A percentile compares a stretch with the other conserved stretches of the same genome.
These are phyloP conservation scores for Cytospora mali DNA, from an alignment of 2,329 filamentous ascomycete species.

Conservation along the genomic window DNA sequence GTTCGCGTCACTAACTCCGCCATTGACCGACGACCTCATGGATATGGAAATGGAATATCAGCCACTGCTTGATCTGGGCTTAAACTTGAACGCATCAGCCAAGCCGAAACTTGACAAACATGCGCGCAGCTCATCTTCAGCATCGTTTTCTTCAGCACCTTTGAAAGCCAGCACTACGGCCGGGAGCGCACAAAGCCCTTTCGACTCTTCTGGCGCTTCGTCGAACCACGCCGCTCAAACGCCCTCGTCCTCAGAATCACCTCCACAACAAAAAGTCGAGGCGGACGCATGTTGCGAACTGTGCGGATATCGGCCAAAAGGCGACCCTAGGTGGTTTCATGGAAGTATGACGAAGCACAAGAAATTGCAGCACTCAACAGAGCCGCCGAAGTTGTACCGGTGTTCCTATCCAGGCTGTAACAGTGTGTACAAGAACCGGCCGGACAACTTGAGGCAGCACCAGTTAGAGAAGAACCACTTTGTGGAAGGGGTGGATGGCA, in stretches of 20 bases:
- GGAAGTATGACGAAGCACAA: constrained; percentile 62
- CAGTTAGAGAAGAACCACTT: constrained; percentile 60
- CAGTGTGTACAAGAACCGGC: constrained; percentile 58
- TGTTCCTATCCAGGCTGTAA: constrained; percentile 57
- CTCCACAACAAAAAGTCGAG: constrained; percentile 41
- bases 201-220: constrained; percentile 1
- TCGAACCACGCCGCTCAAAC: constrained; percentile 6
- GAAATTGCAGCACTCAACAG: constrained; percentile 54
- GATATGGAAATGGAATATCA: constrained; percentile 17
- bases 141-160: constrained; percentile 21
- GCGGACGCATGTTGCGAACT: constrained; percentile 52
- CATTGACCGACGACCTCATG: constrained; percentile 20
- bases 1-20: constrained; percentile 14
- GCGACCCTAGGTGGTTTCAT: constrained; percentile 60
- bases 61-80: constrained; percentile 8
- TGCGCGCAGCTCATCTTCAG: not conserved
- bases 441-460: constrained; percentile 59
- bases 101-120: constrained; percentile 7
- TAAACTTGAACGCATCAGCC: too few species aligned
- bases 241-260: constrained; percentile 11
- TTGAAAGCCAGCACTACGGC: constrained; percentile 4
- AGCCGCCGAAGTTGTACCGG: constrained; percentile 53
- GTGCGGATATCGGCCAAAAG: constrained; percentile 59
- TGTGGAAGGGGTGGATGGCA: constrained; percentile 46
- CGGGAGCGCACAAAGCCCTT: constrained; percentile 6